A percentile compares a stretch with the other conserved stretches of the same genome.
phyloP scores from a whole-genome alignment of 2,329 filamentous ascomycete species.

The Trichoderma arundinaceum region DNA sequence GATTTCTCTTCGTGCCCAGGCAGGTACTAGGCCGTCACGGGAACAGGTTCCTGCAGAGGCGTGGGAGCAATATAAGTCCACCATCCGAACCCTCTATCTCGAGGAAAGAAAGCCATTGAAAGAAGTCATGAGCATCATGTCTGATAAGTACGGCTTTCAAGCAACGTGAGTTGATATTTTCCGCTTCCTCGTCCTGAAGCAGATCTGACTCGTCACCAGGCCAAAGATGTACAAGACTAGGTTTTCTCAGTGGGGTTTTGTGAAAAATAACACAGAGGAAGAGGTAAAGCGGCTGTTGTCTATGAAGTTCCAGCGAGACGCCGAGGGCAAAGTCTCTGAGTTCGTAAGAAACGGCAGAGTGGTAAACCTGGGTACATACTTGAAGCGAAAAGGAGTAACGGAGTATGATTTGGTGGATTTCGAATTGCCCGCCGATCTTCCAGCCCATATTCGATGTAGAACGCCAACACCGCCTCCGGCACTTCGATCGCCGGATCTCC shows the following conservation, averaged over 20 bases:
- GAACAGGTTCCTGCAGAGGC: conserved; percentile 53
- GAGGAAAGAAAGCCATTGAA: conserved; percentile 58
- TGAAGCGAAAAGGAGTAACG: conserved; percentile 59
- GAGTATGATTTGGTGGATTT: conserved; percentile 59
- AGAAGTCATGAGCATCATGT: conserved; percentile 59
- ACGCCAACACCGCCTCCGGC: conserved; percentile 53
- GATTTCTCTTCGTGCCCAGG: conserved; percentile 41
- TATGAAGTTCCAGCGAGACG: conserved; percentile 59
- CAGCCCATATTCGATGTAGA: conserved; percentile 52
- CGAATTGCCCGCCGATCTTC: conserved; percentile 50
- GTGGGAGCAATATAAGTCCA: conserved; percentile 56
- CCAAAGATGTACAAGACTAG: conserved; percentile 63
- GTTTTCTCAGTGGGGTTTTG: conserved; percentile 61
- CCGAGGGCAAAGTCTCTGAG: conserved; percentile 58
- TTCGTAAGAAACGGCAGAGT: conserved; percentile 60
- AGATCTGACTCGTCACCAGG: conserved; percentile 41
- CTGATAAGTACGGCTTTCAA: conserved; percentile 54
- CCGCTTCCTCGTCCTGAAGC: background rate
- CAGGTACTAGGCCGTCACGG: conserved; percentile 47
- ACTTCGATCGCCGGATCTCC: conserved; percentile 50
- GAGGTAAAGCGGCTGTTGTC: conserved; percentile 58
- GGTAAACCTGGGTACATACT: conserved; percentile 58
- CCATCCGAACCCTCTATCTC: conserved; percentile 54
- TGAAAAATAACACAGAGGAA: conserved; percentile 61
- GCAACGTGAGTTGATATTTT: conserved; percentile 51